These are phyloP conservation scores for Gonapodya prolifera DNA, from an alignment of 192 early-diverging fungal genomes.

Conservation along the genomic window DNA sequence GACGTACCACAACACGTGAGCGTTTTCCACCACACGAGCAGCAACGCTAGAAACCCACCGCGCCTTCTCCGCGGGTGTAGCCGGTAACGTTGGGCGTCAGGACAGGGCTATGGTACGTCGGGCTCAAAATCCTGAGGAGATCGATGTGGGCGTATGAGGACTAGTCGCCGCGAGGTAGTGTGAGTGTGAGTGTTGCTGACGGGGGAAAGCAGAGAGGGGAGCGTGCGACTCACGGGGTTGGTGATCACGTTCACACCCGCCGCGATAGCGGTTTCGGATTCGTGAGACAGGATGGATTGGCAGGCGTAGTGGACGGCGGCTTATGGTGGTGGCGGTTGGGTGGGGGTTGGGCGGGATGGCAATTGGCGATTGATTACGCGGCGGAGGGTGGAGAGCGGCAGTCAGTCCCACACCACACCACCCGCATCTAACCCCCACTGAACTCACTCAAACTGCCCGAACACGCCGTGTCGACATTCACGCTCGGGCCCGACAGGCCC, in stretches of 20 bases:
- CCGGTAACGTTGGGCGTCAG: neutral
- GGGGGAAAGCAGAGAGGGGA: neutral
- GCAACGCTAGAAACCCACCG: neutral
- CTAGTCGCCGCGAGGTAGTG: neutral
- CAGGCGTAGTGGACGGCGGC: conserved; percentile 5
- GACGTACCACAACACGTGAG: no score
- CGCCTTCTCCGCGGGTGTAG: conserved; percentile 3
- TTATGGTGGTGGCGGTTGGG: neutral
- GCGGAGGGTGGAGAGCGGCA: neutral
- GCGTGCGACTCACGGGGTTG: neutral
- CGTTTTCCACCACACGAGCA: no score
- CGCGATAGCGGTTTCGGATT: neutral
- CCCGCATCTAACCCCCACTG: neutral
- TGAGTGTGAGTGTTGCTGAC: neutral
- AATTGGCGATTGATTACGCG: neutral
- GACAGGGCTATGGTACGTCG: conserved; percentile 1
- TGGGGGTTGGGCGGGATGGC: neutral
- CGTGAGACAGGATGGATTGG: neutral
- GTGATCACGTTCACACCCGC: neutral
- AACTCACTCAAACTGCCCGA: neutral
- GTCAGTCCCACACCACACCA: neutral
- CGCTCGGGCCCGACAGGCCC: conserved; percentile 1
- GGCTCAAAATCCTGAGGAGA: neutral
- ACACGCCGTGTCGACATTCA: conserved; percentile 4
- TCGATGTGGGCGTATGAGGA: conserved; percentile 6